Conservation (phyloP, 345 rosid genomes). For the Salix purpurea region DNA sequence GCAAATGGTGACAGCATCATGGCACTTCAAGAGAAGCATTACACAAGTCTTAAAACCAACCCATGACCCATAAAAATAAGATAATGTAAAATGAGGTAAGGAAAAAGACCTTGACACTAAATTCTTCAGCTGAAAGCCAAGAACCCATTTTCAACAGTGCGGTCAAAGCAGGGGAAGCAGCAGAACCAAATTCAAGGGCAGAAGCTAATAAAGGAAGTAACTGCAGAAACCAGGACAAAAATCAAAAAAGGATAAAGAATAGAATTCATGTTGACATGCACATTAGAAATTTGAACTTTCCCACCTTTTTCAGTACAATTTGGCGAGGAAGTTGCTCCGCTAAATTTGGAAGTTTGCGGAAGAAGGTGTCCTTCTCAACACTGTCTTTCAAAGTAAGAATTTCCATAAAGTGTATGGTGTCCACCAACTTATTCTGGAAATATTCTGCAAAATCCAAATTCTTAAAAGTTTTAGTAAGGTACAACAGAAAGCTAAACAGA, state of each 20-base stretch:
- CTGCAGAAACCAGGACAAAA: slow-evolving; percentile 47
- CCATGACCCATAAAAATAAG: not conserved
- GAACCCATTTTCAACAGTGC: slow-evolving; percentile 90
- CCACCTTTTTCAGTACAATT: slow-evolving; percentile 89
- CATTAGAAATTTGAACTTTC: slow-evolving; percentile 22
- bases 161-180: slow-evolving; percentile 89
- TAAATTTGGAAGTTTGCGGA: slow-evolving; percentile 93
- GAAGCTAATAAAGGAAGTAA: slow-evolving; percentile 96
- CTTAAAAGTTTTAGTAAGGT: not conserved
- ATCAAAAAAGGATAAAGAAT: slow-evolving; percentile 15
- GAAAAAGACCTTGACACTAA: slow-evolving; percentile 63
- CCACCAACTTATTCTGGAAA: slow-evolving; percentile 98
- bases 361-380: slow-evolving; percentile 89
- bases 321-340: slow-evolving; percentile 98
- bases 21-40: not conserved
- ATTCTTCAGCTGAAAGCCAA: slow-evolving; percentile 93
- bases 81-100: not conserved
- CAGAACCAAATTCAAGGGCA: slow-evolving; percentile 97
- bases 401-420: slow-evolving; percentile 99
- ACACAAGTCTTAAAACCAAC: not conserved
- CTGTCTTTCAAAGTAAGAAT: slow-evolving; percentile 94
- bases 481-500: not conserved
- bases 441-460: slow-evolving; percentile 59
- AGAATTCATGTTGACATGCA: not conserved
- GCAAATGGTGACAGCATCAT: not conserved